phyloP scores from a whole-genome alignment of 768 basidiomycete species.

The Mycena pura region DNA sequence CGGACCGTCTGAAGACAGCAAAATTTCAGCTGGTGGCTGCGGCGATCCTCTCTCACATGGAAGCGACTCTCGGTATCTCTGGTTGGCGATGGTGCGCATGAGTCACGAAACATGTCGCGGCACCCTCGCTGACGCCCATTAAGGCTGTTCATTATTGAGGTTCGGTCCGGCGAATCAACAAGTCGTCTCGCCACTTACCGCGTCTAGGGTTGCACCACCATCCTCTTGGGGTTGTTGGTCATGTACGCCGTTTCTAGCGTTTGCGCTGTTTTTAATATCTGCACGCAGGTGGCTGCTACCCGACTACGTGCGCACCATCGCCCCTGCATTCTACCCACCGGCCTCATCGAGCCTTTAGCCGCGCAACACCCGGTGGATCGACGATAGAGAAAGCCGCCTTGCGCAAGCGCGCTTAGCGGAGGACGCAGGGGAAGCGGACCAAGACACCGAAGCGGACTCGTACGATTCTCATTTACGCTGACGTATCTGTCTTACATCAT shows the following conservation, averaged over 20 bases:
- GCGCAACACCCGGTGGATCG: slow-evolving; percentile 52
- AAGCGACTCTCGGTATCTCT: slow-evolving; percentile 67
- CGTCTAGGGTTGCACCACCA: slow-evolving; percentile 65
- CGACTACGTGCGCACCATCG: slow-evolving; percentile 50
- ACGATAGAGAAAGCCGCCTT: slow-evolving; percentile 44
- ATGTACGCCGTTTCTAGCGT: slow-evolving; percentile 47
- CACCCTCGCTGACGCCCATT: background rate
- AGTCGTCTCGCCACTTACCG: background rate
- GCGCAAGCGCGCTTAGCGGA: slow-evolving; percentile 55
- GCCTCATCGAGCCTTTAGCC: slow-evolving; percentile 33
- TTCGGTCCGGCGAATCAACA: background rate
- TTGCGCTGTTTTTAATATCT: background rate
- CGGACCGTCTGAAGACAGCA: too few relatives aligned
- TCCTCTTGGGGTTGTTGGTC: slow-evolving; percentile 59
- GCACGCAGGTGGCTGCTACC: slow-evolving; percentile 58
- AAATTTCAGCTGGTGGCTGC: slow-evolving; percentile 73
- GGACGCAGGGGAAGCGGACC: slow-evolving; percentile 54
- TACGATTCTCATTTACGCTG: slow-evolving; percentile 29
- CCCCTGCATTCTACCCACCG: background rate
- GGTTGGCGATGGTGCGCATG: slow-evolving; percentile 69
- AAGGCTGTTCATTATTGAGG: slow-evolving; percentile 79
- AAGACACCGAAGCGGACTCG: slow-evolving; percentile 48
- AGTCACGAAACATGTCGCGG: slow-evolving; percentile 14
- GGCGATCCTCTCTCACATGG: slow-evolving; percentile 74
- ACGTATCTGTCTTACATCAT: background rate